Conservation (phyloP, 108 stramenopile species). For the Stephanodiscus triporus region DNA sequence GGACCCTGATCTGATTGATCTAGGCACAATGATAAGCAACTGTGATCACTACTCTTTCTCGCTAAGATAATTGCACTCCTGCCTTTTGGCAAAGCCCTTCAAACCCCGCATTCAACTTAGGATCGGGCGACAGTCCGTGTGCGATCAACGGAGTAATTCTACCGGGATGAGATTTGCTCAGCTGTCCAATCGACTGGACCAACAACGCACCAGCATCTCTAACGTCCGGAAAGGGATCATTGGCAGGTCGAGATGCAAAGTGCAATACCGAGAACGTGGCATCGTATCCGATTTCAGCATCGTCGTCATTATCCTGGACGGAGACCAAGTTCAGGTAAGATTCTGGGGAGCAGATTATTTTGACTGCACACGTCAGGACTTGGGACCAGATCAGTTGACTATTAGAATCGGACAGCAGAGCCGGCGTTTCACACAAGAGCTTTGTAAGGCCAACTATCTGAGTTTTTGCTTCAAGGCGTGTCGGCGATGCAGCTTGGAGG, state of each 20-base stretch:
- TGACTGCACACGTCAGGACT: slow-evolving; percentile 46
- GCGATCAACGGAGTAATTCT: slow-evolving; percentile 67
- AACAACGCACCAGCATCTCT: slow-evolving; percentile 60
- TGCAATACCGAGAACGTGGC: slow-evolving; percentile 73
- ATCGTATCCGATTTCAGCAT: slow-evolving; percentile 76
- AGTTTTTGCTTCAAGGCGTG: slow-evolving; percentile 67
- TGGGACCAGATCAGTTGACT: slow-evolving; percentile 59
- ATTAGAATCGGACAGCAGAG: slow-evolving; percentile 58
- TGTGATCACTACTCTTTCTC: background rate
- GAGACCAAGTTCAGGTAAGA: slow-evolving; percentile 40
- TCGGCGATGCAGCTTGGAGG: slow-evolving; percentile 51
- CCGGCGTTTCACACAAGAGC: slow-evolving; percentile 71
- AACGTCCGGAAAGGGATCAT: slow-evolving; percentile 77
- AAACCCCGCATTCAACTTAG: slow-evolving; percentile 66
- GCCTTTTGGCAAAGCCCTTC: slow-evolving; percentile 60
- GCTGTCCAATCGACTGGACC: slow-evolving; percentile 48
- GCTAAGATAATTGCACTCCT: slow-evolving; percentile 40
- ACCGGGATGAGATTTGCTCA: slow-evolving; percentile 61
- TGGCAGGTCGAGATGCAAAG: slow-evolving; percentile 62
- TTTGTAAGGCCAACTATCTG: slow-evolving; percentile 76
- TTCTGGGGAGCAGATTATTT: slow-evolving; percentile 59
- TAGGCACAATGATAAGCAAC: background rate
- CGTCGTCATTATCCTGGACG: slow-evolving; percentile 50
- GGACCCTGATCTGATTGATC: too few species aligned
- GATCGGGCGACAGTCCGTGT: slow-evolving; percentile 57